Evolutionary conservation across 345 rosid genomes (phyloP).

Genomic region (Noccaea bulbosa): DNA sequence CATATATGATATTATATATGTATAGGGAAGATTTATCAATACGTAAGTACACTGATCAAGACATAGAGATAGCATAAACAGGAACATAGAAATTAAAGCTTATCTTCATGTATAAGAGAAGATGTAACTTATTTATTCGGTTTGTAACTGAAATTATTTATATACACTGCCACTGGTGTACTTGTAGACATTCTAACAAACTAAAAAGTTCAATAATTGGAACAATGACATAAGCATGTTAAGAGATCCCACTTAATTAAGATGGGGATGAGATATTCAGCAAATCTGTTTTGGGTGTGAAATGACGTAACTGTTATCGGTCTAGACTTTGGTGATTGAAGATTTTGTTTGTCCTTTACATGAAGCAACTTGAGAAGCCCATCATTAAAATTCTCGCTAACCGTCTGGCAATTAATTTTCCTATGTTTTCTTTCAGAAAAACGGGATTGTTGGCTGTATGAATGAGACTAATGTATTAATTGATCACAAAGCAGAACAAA

Average conservation of each 20-base stretch:
- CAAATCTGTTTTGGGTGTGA: constrained; percentile 15
- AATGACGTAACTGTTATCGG: constrained; percentile 23
- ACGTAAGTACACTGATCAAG: too few species aligned
- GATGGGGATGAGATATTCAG: constrained; percentile 8
- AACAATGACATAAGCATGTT: constrained; percentile 19
- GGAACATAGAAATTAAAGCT: background rate
- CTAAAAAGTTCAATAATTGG: background rate
- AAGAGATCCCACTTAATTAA: constrained; percentile 15
- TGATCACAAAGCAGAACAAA: constrained; percentile 6
- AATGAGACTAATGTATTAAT: background rate
- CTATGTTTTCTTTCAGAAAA: constrained; percentile 1
- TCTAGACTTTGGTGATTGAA: constrained; percentile 10
- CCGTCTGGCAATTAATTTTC: constrained; percentile 1
- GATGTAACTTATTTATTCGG: background rate
- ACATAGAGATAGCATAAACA: background rate
- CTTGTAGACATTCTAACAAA: constrained; percentile 12
- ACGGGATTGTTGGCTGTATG: background rate
- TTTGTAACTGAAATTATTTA: background rate
- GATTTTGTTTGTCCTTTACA: constrained; percentile 1
- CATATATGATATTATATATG: too few species aligned
- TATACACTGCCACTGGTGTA: background rate
- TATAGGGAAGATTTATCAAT: too few species aligned
- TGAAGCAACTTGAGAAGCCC: constrained; percentile 10
- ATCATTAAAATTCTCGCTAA: background rate
- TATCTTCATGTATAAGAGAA: background rate